These are phyloP conservation scores for Venturia carpophila DNA, from an alignment of 2,329 filamentous ascomycete genomes.

Conservation along the genomic window DNA sequence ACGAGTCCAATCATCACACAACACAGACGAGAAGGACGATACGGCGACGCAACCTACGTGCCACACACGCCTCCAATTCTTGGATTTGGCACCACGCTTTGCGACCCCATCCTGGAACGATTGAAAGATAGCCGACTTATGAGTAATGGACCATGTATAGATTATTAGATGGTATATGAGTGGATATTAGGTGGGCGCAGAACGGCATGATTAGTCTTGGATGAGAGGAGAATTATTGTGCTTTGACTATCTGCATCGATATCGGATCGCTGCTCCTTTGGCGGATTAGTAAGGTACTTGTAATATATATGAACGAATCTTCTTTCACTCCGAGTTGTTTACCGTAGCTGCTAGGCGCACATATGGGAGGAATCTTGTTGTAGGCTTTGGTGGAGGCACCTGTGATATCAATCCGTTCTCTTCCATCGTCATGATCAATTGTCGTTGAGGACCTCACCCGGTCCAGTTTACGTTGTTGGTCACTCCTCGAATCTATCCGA, in stretches of 20 bases:
- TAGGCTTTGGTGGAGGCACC: neutral
- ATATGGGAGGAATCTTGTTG: neutral
- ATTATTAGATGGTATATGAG: neutral
- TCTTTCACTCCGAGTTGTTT: neutral
- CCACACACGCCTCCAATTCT: neutral
- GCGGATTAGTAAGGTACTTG: neutral
- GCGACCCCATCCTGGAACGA: neutral
- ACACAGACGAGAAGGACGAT: neutral
- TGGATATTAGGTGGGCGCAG: neutral
- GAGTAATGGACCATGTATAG: conserved; percentile 13
- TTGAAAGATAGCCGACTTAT: neutral
- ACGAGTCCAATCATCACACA: neutral
- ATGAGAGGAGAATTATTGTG: neutral
- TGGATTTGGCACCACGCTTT: neutral
- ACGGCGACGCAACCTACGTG: neutral
- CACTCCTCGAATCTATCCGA: no score
- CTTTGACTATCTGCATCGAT: conserved; percentile 6
- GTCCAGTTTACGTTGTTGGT: neutral
- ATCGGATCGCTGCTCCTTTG: neutral
- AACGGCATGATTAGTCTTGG: neutral
- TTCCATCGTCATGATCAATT: neutral
- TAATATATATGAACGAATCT: conserved; percentile 5
- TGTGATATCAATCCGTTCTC: neutral
- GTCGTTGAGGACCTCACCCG: neutral
- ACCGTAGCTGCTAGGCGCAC: neutral